Base-by-base conservation (phyloP, 768 basidiomycete genomes). In the Russula ochroleuca region DNA sequence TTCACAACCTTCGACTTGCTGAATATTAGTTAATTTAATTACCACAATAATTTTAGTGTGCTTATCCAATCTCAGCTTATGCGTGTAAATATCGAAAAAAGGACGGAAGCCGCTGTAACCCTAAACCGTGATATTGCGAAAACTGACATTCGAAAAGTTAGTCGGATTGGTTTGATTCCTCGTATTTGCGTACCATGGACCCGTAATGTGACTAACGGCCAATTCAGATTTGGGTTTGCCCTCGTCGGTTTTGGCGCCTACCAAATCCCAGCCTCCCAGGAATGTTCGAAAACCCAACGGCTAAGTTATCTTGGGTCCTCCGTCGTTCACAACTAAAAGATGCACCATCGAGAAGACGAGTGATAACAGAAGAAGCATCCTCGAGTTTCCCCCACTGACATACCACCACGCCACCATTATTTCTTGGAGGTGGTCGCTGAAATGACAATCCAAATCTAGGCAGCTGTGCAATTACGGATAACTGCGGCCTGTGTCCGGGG, bases 401-500 rank as follows among this genome's bases (percentile, higher is more conserved):
- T 28, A 5, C 28, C 28, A 28, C 5, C 4, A 6, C 5, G 23
- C 23, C 47, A 7, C 23, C 23, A 48, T 48, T 15, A 48, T 48
- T 5, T 48, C 21, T 23, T 14, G 19, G 41, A 43, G 19, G 19
- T 7, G 3, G 41, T 48, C 23, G 47, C 23, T 11, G n/a, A 14
- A 25, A 14, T 41, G 14, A 17, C 48, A 49, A 49, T 17, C 23
- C 17, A 50, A 19, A 15, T 17, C 49, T 28, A 50, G 49, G 49
- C 17, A 28, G 14, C 17, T 9, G 15, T 6, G 15, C 23, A 23
- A 25, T 49, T 23, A 49, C 48, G n/a, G n/a, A n/a, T 49, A 25
- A 8, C 48, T 49, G 14, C 28, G 25, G 19, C 8, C 15, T 25
- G 23, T 25, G 53, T 53, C 55, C 45, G 53, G 64, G 59, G 57